Evolutionary conservation across 257 asterid genomes (phyloP), one percentile per base, ranked within the genome.

Genomic region (Eucommia ulmoides): DNA sequence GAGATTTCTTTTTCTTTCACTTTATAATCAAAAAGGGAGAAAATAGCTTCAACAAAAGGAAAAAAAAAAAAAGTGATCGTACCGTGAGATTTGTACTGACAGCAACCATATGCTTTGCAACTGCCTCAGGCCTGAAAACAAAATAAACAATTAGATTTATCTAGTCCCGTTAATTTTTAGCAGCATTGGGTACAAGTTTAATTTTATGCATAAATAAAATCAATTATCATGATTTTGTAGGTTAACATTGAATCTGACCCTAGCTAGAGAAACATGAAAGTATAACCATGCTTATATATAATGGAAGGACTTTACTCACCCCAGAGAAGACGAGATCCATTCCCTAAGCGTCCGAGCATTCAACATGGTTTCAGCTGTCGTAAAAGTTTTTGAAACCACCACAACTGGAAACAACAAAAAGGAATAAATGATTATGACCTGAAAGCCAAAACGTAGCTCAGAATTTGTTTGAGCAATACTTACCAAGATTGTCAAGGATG

Each of bases 31-130:
- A n/a, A n/a, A n/a, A n/a, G n/a, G n/a, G n/a, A n/a, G n/a, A n/a
- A n/a, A n/a, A n/a, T n/a, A n/a, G n/a, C n/a, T n/a, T n/a, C n/a
- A n/a, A n/a, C n/a, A n/a, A n/a, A n/a, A n/a, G n/a, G n/a, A n/a
- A n/a, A n/a, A n/a, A n/a, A n/a, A n/a, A n/a, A 59, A 53, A 62
- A 62, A 63, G 66, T 33, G 45, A 58, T 25, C 56, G 58, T 62
- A 89, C 98, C 63, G 74, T 65, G 62, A 91, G 81, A 73, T 91
- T 91, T 65, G 99, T 89, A 74, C 99, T 91, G 67, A 91, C 95
- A 65, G 99, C 96, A 60, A 91, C 95, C 99, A 91, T 91, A 74
- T 91, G 99, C 77, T 86, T 91, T 16, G 99, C 78, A 46, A 91
- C 99, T n/a, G 99, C 99, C 73, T 75, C 66, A 21, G 94, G 93